Conservation (phyloP, 768 basidiomycete species). For the Rhizopogon vinicolor region DNA sequence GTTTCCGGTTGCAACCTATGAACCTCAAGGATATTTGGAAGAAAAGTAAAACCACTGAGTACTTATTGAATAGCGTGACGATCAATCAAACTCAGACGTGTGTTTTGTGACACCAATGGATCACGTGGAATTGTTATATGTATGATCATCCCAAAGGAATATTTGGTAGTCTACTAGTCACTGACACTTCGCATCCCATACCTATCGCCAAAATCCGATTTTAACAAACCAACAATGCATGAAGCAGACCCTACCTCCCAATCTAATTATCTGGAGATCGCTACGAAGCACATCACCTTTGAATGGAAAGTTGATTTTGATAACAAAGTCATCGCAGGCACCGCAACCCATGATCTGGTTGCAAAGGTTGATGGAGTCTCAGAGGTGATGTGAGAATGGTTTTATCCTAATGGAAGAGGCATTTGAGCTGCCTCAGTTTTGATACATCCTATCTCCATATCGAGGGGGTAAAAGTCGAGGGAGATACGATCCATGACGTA, state of each 20-base stretch:
- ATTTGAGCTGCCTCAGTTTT: conserved; percentile 29
- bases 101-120: too few species aligned
- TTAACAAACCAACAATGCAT: not conserved
- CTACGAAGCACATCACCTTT: conserved; percentile 45
- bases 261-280: conserved; percentile 51
- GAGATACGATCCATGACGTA: conserved; percentile 25
- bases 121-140: too few species aligned
- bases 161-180: too few species aligned
- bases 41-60: too few species aligned
- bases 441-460: conserved; percentile 50
- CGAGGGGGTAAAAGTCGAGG: conserved; percentile 32
- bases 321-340: conserved; percentile 40
- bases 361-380: conserved; percentile 32
- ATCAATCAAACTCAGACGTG: too few species aligned
- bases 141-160: too few species aligned
- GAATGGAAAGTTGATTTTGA: conserved; percentile 58
- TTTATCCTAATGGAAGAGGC: not conserved
- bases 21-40: too few species aligned
- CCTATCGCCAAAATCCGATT: not conserved
- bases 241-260: conserved; percentile 44
- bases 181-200: too few species aligned
- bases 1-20: too few species aligned
- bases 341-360: conserved; percentile 39
- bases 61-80: too few species aligned
- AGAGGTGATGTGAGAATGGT: conserved; percentile 35